Conservation (phyloP, 2,329 filamentous ascomycete genomes). For the Scytalidium lignicola region DNA sequence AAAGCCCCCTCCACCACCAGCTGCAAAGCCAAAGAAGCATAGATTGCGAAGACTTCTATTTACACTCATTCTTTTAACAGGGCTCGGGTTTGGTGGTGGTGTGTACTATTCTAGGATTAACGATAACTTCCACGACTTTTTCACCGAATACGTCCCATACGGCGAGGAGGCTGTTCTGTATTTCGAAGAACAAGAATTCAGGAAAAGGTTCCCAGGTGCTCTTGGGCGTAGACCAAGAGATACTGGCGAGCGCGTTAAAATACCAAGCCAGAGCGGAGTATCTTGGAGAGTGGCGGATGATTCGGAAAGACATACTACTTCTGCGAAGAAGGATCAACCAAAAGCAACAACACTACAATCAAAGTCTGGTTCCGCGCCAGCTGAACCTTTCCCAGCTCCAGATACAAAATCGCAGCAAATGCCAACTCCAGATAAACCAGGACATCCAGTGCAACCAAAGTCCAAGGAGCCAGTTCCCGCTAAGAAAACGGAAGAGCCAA, state of each 20-base stretch:
- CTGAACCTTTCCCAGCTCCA: slow-evolving; percentile 13
- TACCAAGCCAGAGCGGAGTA: slow-evolving; percentile 79
- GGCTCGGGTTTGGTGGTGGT: slow-evolving; percentile 77
- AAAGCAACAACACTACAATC: slow-evolving; percentile 24
- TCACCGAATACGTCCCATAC: slow-evolving; percentile 93
- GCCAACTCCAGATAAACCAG: slow-evolving; percentile 11
- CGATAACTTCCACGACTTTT: slow-evolving; percentile 99
- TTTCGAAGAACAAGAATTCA: slow-evolving; percentile 91
- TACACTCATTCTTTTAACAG: slow-evolving; percentile 70
- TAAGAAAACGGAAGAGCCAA: slow-evolving; percentile 24
- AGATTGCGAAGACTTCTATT: slow-evolving; percentile 62
- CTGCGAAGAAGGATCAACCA: slow-evolving; percentile 25
- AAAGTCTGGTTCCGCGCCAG: slow-evolving; percentile 20
- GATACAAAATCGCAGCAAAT: slow-evolving; percentile 18
- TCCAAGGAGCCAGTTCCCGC: slow-evolving; percentile 22
- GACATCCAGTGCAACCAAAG: slow-evolving; percentile 9
- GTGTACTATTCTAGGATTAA: slow-evolving; percentile 90
- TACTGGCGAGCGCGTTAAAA: slow-evolving; percentile 68
- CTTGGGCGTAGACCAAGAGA: slow-evolving; percentile 35
- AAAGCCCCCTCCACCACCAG: slow-evolving; percentile 33
- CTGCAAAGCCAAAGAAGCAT: slow-evolving; percentile 42
- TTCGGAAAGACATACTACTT: slow-evolving; percentile 57
- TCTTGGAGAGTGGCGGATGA: slow-evolving; percentile 72
- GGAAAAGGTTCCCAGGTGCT: slow-evolving; percentile 69
- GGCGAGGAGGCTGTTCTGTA: slow-evolving; percentile 93